Base-by-base conservation (phyloP, 306 rosid genomes). In the Alnus glutinosa region DNA sequence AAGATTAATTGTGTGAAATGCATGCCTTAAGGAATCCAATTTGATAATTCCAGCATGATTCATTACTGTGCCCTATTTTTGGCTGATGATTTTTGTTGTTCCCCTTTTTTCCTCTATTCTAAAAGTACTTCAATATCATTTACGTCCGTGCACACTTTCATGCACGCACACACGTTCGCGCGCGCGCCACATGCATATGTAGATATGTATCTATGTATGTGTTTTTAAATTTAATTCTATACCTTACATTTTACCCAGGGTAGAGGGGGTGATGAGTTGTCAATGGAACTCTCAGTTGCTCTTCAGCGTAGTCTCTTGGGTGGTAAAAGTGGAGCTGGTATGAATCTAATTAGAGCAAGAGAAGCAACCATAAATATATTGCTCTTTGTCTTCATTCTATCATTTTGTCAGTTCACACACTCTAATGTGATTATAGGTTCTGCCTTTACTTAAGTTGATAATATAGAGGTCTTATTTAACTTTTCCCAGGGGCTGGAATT, bases 221-320 rank as follows among this genome's bases (percentile, higher is more conserved):
- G 13, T 39, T 16, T 18, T 15, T 6, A 42, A 58, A 3, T 16
- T 67, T 6, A 67, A 39, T 36, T 39, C 34, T 58, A 1, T 30
- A 8, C 39, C 23, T 8, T 66, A 64, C 74, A 61, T 52, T 36
- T 61, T 39, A 28, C 64, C 52, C 83, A 91, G 98, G 97, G 96
- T 57, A 89, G 97, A 85, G 97, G 97, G 62, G 97, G 97, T 79
- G 97, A 94, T 36, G 96, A 90, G 75, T 80, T 94, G 82, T 88
- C 98, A 16, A 72, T 90, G 13, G 97, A 94, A 78, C 91, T 92
- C 71, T 87, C 97, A 5, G 61, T 54, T 44, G 88, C 97, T 55
- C 94, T 94, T 83, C 92, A 88, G 49, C 74, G 82, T 61, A 88
- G 94, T 83, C 91, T 92, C 78, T 85, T 92, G 83, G 98, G 98